Evolutionary conservation across 2,329 filamentous ascomycete genomes (phyloP).

Genomic region (Furcasterigmium sp.): DNA sequence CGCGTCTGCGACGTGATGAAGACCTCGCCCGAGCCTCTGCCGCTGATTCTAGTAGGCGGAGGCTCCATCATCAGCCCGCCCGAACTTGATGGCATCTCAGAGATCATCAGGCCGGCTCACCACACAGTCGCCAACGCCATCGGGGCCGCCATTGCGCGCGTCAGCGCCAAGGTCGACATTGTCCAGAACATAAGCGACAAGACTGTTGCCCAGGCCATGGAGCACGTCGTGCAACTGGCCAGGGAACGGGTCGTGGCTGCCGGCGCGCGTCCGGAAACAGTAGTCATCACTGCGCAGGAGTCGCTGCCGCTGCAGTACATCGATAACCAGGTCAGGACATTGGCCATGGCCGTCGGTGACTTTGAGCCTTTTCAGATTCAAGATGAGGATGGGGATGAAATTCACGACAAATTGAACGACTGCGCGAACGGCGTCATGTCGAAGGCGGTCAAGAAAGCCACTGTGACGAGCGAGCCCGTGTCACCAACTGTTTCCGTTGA

Average conservation of each 20-base stretch:
- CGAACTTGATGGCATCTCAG: constrained; percentile 12
- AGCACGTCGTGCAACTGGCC: constrained; percentile 9
- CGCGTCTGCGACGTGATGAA: constrained; percentile 15
- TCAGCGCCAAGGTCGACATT: constrained; percentile 11
- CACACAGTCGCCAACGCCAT: constrained; percentile 16
- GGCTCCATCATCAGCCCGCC: constrained; percentile 13
- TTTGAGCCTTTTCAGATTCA: constrained; percentile 36
- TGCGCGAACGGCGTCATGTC: too few relatives aligned
- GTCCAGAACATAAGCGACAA: constrained; percentile 18
- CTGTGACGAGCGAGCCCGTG: not conserved
- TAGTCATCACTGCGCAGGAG: constrained; percentile 13
- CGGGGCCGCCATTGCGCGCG: constrained; percentile 16
- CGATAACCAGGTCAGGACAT: constrained; percentile 13
- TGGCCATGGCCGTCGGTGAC: constrained; percentile 12
- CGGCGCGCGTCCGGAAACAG: constrained; percentile 8
- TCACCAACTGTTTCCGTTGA: not conserved
- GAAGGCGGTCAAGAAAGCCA: not conserved
- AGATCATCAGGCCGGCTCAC: constrained; percentile 12
- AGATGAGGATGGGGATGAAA: constrained; percentile 45
- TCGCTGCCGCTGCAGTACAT: constrained; percentile 14
- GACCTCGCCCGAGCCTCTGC: constrained; percentile 12
- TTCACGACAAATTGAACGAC: too few relatives aligned
- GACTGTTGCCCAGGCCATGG: constrained; percentile 9
- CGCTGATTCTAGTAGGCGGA: constrained; percentile 15
- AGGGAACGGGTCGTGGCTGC: constrained; percentile 12